Evolutionary conservation across 768 basidiomycete genomes (phyloP).

Genomic region (Leccinum arenicola): DNA sequence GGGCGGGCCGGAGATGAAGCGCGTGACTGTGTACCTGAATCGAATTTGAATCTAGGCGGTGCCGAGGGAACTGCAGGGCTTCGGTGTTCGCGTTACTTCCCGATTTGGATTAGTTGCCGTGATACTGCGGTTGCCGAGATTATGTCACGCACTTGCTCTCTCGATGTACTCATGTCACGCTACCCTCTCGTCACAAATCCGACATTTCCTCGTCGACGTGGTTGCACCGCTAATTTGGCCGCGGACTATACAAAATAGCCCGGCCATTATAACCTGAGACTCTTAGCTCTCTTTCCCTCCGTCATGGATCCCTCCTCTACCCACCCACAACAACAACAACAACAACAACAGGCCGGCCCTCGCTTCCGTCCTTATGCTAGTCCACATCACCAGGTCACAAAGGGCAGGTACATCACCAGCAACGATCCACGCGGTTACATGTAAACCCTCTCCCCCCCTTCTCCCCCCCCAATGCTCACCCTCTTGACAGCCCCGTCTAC

Average conservation of each 20-base stretch:
- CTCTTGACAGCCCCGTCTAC: constrained; percentile 65
- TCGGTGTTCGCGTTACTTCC: constrained; percentile 32
- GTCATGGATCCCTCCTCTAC: constrained; percentile 41
- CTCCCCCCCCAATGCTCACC: constrained; percentile 1
- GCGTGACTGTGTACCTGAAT: constrained; percentile 31
- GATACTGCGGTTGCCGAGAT: constrained; percentile 33
- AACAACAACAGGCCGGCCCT: constrained; percentile 20
- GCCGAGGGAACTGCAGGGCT: constrained; percentile 35
- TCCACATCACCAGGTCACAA: constrained; percentile 76
- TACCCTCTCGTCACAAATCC: constrained; percentile 23
- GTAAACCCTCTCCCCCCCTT: constrained; percentile 40
- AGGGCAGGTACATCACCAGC: constrained; percentile 85
- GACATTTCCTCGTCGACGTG: constrained; percentile 37
- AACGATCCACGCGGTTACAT: constrained; percentile 89
- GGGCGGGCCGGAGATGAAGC: constrained; percentile 18
- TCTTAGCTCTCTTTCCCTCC: neutral
- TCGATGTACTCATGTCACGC: constrained; percentile 27
- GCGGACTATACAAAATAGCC: constrained; percentile 29
- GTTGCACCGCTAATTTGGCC: constrained; percentile 31
- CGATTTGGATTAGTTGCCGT: constrained; percentile 35
- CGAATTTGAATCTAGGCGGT: constrained; percentile 43
- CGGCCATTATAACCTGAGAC: constrained; percentile 19
- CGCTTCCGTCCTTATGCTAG: constrained; percentile 70
- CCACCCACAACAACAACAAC: constrained; percentile 8
- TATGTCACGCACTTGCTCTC: constrained; percentile 24